These are phyloP conservation scores for Xerocomellus chrysenteron DNA, from an alignment of 768 basidiomycete genomes.

Conservation along the genomic window DNA sequence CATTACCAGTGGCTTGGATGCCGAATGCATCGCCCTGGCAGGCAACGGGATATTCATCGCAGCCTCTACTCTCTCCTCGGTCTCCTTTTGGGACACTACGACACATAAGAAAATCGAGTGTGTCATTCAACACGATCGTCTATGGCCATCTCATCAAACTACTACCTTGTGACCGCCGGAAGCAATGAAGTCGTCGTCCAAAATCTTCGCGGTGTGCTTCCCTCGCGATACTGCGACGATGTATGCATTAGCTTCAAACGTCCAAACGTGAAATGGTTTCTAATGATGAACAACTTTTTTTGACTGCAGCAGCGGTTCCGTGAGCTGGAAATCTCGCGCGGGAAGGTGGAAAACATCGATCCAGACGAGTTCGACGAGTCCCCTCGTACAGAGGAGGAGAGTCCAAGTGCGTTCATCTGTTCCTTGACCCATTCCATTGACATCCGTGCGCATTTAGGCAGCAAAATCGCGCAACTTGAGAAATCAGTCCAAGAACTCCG, in stretches of 20 bases:
- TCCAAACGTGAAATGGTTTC: too few species aligned
- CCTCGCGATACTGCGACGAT: background rate
- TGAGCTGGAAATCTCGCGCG: too few species aligned
- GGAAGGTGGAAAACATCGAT: too few species aligned
- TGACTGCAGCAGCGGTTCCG: too few species aligned
- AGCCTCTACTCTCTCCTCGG: background rate
- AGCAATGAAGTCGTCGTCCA: background rate
- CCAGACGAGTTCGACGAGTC: too few species aligned
- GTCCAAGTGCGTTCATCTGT: background rate
- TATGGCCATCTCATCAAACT: background rate
- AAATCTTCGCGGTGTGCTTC: background rate
- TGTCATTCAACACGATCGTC: background rate
- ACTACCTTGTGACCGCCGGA: background rate
- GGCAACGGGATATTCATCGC: background rate
- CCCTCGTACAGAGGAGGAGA: background rate
- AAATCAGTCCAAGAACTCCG: too few species aligned
- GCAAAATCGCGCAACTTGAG: too few species aligned
- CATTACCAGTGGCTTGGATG: background rate
- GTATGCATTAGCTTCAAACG: background rate
- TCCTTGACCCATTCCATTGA: too few species aligned
- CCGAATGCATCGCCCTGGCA: background rate
- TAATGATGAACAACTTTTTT: too few species aligned
- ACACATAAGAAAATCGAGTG: constrained; percentile 1
- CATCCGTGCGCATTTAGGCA: too few species aligned
- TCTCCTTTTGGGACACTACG: constrained; percentile 8